Conservation (phyloP, 371 early-diverging fungal genomes). For the Actinomortierella wolfii region DNA sequence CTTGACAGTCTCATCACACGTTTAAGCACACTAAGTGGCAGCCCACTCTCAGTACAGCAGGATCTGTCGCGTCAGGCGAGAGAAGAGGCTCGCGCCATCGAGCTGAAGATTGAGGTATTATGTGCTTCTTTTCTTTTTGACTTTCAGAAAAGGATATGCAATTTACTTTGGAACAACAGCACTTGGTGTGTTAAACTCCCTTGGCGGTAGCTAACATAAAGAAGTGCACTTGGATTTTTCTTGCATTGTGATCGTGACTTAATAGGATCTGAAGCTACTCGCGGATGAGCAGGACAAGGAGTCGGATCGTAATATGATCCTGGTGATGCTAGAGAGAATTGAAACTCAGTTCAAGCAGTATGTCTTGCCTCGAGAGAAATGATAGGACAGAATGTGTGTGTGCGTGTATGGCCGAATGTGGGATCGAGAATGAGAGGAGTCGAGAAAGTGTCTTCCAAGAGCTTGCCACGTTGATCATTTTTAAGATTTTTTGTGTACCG, state of each 20-base stretch:
- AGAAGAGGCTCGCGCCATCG: conserved; percentile 40
- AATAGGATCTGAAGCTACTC: conserved; percentile 54
- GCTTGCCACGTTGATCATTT: too few relatives aligned
- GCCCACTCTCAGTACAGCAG: conserved; percentile 37
- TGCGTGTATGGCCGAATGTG: too few relatives aligned
- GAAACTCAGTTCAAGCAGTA: conserved; percentile 66
- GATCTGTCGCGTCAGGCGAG: conserved; percentile 35
- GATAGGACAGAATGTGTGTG: too few relatives aligned
- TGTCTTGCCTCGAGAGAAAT: conserved; percentile 13
- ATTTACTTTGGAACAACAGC: not conserved
- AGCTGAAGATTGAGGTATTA: conserved; percentile 36
- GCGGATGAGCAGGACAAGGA: conserved; percentile 70
- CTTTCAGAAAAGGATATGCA: not conserved
- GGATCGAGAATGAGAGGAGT: too few relatives aligned
- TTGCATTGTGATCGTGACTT: not conserved
- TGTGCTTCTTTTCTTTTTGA: not conserved
- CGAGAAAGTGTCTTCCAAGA: too few relatives aligned
- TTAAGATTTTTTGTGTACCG: too few relatives aligned
- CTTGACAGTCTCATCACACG: conserved; percentile 30
- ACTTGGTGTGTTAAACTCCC: not conserved
- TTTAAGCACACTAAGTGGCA: conserved; percentile 26
- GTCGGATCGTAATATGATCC: conserved; percentile 49
- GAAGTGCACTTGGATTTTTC: not conserved
- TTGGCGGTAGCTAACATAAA: not conserved
- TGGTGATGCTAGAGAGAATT: conserved; percentile 57